Conservation (phyloP, 2,329 filamentous ascomycete genomes). For the Cladosporium sp. region DNA sequence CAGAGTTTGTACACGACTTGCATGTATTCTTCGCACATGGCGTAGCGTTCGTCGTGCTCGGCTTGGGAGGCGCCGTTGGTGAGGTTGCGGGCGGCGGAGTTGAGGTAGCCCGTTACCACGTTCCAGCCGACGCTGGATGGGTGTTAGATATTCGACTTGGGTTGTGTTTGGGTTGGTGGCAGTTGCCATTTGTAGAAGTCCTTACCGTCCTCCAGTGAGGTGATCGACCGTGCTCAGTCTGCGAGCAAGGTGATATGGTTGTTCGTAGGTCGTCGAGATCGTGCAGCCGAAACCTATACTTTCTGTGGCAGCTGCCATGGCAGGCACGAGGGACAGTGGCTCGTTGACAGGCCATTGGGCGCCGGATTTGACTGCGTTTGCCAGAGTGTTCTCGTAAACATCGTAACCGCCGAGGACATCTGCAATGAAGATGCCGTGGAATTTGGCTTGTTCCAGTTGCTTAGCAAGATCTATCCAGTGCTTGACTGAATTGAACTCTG, state of each 20-base stretch:
- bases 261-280: constrained; percentile 64
- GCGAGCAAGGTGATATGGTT: constrained; percentile 63
- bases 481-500: constrained; percentile 56
- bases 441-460: constrained; percentile 57
- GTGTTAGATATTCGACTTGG: background rate
- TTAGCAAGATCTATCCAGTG: constrained; percentile 61
- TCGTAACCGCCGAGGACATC: constrained; percentile 66
- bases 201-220: constrained; percentile 55
- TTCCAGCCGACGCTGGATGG: constrained; percentile 28
- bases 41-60: constrained; percentile 64
- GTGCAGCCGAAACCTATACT: constrained; percentile 68
- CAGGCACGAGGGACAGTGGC: constrained; percentile 57
- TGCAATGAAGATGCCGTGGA: constrained; percentile 64
- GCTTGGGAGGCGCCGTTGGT: constrained; percentile 52
- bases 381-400: constrained; percentile 61
- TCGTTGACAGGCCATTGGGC: constrained; percentile 72
- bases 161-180: background rate
- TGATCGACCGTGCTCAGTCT: constrained; percentile 65
- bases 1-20: constrained; percentile 60
- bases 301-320: constrained; percentile 64
- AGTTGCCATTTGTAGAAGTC: background rate
- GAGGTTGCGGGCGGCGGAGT: constrained; percentile 62
- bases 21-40: constrained; percentile 61
- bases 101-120: constrained; percentile 65
- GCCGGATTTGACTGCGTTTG: constrained; percentile 57